A percentile compares a stretch with the other conserved stretches of the same genome.
Evolutionary conservation across 257 asterid species (phyloP).

Genomic region (Fraxinus americana): DNA sequence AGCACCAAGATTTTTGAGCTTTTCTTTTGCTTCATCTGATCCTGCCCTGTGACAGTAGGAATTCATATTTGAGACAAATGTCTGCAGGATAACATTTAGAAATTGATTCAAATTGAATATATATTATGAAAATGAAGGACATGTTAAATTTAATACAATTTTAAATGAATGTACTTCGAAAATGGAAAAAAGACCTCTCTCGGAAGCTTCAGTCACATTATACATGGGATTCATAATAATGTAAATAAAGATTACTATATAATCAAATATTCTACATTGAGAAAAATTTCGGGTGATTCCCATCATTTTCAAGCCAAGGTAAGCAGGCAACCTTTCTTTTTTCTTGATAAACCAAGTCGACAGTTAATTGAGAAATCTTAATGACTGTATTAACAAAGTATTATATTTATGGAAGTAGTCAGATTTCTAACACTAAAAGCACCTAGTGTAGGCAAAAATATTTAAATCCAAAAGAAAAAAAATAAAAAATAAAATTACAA

Average conservation of each 20-base stretch:
- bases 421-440: slow-evolving; percentile 2
- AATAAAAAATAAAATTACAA: neutral
- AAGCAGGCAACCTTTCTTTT: neutral
- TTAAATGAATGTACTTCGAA: neutral
- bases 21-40: slow-evolving; percentile 78
- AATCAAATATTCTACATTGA: neutral
- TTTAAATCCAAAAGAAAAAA: slow-evolving; percentile 7
- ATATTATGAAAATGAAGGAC: slow-evolving; percentile 14
- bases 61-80: slow-evolving; percentile 29
- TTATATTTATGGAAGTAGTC: slow-evolving; percentile 9
- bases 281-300: neutral
- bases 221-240: neutral
- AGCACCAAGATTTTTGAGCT: slow-evolving; percentile 84
- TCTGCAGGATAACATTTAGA: slow-evolving; percentile 1
- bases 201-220: neutral
- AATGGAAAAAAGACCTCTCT: neutral
- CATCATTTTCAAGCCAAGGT: neutral
- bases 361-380: neutral
- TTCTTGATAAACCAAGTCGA: neutral
- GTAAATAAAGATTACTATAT: neutral
- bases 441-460: neutral
- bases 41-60: slow-evolving; percentile 61
- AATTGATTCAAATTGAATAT: slow-evolving; percentile 20
- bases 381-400: neutral
- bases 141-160: neutral